Evolutionary conservation across 1,284 basidiomycete species (phyloP), one percentile per base, ranked within the genome.

Genomic region (Apiotrichum laibachii): DNA sequence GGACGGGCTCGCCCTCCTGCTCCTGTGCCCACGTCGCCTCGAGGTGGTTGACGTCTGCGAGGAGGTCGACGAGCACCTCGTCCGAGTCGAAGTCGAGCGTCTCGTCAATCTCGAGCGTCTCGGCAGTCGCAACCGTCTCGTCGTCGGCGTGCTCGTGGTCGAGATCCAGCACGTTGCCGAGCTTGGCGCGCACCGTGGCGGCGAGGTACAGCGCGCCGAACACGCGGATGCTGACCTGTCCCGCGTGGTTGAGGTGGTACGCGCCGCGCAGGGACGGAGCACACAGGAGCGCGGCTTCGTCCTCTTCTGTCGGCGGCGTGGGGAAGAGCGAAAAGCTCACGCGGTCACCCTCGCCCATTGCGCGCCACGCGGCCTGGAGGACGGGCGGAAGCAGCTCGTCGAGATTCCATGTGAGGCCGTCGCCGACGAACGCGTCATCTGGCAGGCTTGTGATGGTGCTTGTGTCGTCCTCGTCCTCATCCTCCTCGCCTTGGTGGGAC

Each of bases 401-500:
- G 9, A 67, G 15, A 9, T 64, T 56, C 71, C 72, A 73, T 0
- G 60, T 64, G 9, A 70, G 40, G 2, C 72, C 75, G n/a, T 66
- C 58, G 13, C 68, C 73, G 4, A 65, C 56, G 40, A 61, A 66
- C n/a, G 60, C 63, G 6, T 55, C 60, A 1, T 31, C 57, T 10
- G n/a, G 51, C 11, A 37, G 47, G 26, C 26, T 31, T 19, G 42
- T 26, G 16, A 53, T 18, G 18, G 43, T 49, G 34, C 47, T 43
- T 12, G 31, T 8, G 19, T 39, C 48, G 13, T 35, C 50, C 13
- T 50, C 56, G 37, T 50, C 44, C 10, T 39, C 40, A 10, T 31
- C 43, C 9, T 46, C 48, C n/a, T 37, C 53, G 8, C 57, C 53
- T 5, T 16, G 31, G 48, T 58, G 39, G 82, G 22, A 3, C 4